Percentiles rank a stretch among this genome's conserved stretches.
Evolutionary conservation across 2,329 filamentous ascomycete genomes (phyloP).

Genomic region (Camillea tinctor): DNA sequence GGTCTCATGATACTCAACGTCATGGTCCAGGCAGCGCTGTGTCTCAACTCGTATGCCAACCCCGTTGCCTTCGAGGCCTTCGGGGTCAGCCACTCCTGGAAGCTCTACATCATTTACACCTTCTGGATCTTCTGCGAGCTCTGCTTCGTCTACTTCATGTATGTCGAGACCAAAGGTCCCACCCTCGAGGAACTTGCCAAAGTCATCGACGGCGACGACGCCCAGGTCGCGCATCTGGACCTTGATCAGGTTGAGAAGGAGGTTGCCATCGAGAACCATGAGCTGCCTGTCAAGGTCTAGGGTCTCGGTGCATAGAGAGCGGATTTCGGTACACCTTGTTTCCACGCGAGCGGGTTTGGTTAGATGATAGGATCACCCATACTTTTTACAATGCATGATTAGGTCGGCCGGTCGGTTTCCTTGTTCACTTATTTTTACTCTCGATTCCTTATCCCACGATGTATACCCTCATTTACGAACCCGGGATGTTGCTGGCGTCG

Average conservation of each 20-base stretch:
- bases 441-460: background rate
- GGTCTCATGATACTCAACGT: constrained; percentile 57
- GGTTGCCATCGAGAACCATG: constrained; percentile 27
- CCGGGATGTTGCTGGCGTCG: background rate
- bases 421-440: too few relatives aligned
- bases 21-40: constrained; percentile 52
- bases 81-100: constrained; percentile 43
- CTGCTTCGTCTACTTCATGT: constrained; percentile 54
- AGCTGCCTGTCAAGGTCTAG: constrained; percentile 30
- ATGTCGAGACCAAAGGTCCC: constrained; percentile 61
- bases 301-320: background rate
- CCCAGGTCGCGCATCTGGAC: constrained; percentile 46
- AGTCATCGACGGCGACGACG: constrained; percentile 63
- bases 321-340: background rate
- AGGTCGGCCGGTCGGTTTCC: background rate
- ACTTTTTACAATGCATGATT: background rate
- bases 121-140: constrained; percentile 57
- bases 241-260: constrained; percentile 47
- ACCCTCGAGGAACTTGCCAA: constrained; percentile 67
- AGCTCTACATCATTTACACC: constrained; percentile 57
- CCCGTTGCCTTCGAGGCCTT: constrained; percentile 52
- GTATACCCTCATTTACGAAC: background rate
- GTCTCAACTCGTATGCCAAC: constrained; percentile 55
- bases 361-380: background rate
- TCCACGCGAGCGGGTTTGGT: background rate